phyloP scores from a whole-genome alignment of 2,329 filamentous ascomycete genomes.

The Trichoderma asperellum region DNA sequence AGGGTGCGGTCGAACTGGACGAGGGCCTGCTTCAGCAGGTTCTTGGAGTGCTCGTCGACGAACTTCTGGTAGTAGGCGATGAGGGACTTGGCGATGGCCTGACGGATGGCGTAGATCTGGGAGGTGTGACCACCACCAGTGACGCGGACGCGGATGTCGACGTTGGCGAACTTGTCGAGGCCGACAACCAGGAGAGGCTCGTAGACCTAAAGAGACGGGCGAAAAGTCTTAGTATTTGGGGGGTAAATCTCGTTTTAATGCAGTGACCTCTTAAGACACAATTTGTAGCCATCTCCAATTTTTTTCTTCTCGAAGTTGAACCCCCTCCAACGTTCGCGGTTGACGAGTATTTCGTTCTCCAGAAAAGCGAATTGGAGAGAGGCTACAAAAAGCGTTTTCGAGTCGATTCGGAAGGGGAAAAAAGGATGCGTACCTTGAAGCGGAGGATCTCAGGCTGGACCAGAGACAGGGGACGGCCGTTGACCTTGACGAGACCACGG shows the following conservation, averaged over 20 bases:
- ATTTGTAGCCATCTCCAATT: slow-evolving; percentile 15
- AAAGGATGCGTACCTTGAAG: slow-evolving; percentile 75
- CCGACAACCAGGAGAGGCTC: slow-evolving; percentile 97
- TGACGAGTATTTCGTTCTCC: background rate
- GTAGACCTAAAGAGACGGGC: slow-evolving; percentile 70
- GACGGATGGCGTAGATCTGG: slow-evolving; percentile 97
- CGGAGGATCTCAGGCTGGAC: slow-evolving; percentile 96
- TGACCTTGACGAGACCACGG: slow-evolving; percentile 92
- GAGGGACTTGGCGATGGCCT: slow-evolving; percentile 88
- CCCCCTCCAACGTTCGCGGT: background rate
- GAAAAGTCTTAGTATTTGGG: slow-evolving; percentile 31
- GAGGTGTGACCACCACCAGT: slow-evolving; percentile 96
- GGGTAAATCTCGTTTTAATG: background rate
- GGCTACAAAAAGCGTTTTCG: slow-evolving; percentile 1
- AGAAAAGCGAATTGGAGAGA: slow-evolving; percentile 4
- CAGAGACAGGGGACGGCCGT: slow-evolving; percentile 92
- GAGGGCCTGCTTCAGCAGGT: slow-evolving; percentile 96
- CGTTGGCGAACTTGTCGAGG: slow-evolving; percentile 93
- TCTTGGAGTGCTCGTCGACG: slow-evolving; percentile 99
- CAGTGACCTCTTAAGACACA: background rate
- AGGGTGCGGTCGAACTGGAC: slow-evolving; percentile 96
- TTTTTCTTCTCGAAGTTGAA: background rate
- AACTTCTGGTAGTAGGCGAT: slow-evolving; percentile 98
- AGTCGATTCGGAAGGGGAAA: background rate
- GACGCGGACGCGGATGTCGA: slow-evolving; percentile 97